Conservation (phyloP, 129 eudicot genomes). For the Kitagawia praeruptora region DNA sequence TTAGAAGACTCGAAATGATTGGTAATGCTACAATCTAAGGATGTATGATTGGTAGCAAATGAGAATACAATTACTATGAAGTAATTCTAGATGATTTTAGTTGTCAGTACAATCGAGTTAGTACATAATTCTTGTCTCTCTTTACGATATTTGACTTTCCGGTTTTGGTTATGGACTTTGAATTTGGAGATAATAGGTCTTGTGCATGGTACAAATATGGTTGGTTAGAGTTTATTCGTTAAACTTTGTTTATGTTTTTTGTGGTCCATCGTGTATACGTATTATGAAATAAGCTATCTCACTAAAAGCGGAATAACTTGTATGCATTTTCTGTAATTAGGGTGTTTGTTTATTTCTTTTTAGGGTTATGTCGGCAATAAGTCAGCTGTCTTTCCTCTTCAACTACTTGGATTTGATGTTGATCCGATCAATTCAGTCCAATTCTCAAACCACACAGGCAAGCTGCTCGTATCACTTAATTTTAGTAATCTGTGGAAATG, state of each 20-base stretch:
- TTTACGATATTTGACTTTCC: too few species aligned
- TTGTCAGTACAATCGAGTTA: background rate
- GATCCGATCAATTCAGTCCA: slow-evolving; percentile 96
- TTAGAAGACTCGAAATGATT: too few species aligned
- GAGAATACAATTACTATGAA: background rate
- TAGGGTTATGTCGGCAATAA: slow-evolving; percentile 98
- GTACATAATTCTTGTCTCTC: background rate
- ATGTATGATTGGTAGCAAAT: background rate
- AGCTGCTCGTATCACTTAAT: slow-evolving; percentile 27
- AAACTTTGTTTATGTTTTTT: too few species aligned
- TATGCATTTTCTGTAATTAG: background rate
- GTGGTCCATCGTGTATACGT: too few species aligned
- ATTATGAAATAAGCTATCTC: background rate
- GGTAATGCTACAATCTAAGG: background rate
- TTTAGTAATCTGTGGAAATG: slow-evolving; percentile 13
- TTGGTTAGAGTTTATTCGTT: too few species aligned
- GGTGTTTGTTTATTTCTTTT: slow-evolving; percentile 8
- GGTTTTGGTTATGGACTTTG: background rate
- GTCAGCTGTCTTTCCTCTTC: slow-evolving; percentile 94
- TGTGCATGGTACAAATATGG: background rate
- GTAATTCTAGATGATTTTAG: too few species aligned
- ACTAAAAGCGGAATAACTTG: too few species aligned
- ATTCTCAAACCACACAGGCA: slow-evolving; percentile 98
- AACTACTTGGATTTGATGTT: slow-evolving; percentile 87
- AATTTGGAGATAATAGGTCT: background rate